These are phyloP conservation scores for Citrus unshiu DNA, from an alignment of 345 rosid species.

Conservation along the genomic window DNA sequence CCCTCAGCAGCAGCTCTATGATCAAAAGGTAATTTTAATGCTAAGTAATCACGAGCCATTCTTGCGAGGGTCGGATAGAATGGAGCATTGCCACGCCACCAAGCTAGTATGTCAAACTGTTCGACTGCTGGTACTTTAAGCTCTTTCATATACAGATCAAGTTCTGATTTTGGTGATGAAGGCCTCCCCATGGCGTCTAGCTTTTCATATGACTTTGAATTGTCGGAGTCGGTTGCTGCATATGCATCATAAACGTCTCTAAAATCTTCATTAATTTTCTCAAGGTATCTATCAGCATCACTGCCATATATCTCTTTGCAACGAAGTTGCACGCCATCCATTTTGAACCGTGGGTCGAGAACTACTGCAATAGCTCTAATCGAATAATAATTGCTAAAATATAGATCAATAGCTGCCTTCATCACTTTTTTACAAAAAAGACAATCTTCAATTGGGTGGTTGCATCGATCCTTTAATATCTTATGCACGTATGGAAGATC, in stretches of 20 bases:
- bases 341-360: neutral
- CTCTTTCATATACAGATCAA: neutral
- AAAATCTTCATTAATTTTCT: neutral
- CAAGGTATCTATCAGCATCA: neutral
- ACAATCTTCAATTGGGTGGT: neutral
- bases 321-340: neutral
- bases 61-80: conserved; percentile 3
- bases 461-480: neutral
- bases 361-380: neutral
- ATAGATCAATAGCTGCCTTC: neutral
- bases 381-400: neutral
- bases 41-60: conserved; percentile 12
- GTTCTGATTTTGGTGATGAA: neutral
- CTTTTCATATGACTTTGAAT: neutral
- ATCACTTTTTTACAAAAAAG: neutral
- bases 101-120: neutral
- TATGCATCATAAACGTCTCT: neutral
- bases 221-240: neutral
- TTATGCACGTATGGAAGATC: neutral
- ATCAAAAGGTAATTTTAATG: accelerated
- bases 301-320: neutral
- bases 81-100: conserved; percentile 4
- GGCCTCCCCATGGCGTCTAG: too few relatives aligned
- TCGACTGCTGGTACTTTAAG: neutral
- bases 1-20: too few relatives aligned